phyloP scores from a whole-genome alignment of 2,329 filamentous ascomycete species.

The Davidsoniella australis region DNA sequence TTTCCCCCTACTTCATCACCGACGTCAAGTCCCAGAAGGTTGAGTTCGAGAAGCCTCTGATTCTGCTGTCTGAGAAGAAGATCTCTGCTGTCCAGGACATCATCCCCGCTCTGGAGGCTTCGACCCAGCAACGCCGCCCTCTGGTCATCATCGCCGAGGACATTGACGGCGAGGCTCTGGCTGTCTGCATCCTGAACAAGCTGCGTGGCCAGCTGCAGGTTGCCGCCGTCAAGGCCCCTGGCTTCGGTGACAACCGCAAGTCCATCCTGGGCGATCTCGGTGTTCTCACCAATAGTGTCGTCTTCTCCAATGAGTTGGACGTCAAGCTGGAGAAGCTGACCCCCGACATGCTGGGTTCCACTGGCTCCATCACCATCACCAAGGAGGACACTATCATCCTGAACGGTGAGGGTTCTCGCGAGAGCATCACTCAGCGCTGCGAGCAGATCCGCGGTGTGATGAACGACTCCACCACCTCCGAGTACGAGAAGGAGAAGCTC shows the following conservation, averaged over 20 bases:
- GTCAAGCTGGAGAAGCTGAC: slow-evolving; percentile 99
- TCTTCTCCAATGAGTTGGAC: slow-evolving; percentile 97
- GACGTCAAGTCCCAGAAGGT: slow-evolving; percentile 97
- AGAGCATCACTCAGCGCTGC: slow-evolving; percentile 81
- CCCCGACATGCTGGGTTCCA: slow-evolving; percentile 86
- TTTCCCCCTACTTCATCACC: slow-evolving; percentile 99
- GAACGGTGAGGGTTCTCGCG: slow-evolving; percentile 93
- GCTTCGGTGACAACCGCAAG: slow-evolving; percentile 99
- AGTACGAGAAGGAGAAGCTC: slow-evolving; percentile 99
- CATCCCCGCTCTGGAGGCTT: slow-evolving; percentile 91
- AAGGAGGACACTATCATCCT: slow-evolving; percentile 99
- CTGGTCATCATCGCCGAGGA: slow-evolving; percentile 98
- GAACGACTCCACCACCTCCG: slow-evolving; percentile 79
- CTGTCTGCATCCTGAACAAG: slow-evolving; percentile 99
- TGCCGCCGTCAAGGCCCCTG: slow-evolving; percentile 93
- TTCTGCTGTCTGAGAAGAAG: slow-evolving; percentile 99
- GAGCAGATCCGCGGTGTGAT: slow-evolving; percentile 99
- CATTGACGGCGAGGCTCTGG: slow-evolving; percentile 94
- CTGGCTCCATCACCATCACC: slow-evolving; percentile 97
- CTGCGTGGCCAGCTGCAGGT: slow-evolving; percentile 98
- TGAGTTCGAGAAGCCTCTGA: slow-evolving; percentile 97
- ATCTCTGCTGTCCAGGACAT: slow-evolving; percentile 99
- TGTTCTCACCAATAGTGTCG: slow-evolving; percentile 87
- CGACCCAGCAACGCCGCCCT: slow-evolving; percentile 84
- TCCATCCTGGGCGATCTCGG: slow-evolving; percentile 94